These are phyloP conservation scores for Alternaria burnsii DNA, from an alignment of 2,329 filamentous ascomycete genomes.

Conservation along the genomic window DNA sequence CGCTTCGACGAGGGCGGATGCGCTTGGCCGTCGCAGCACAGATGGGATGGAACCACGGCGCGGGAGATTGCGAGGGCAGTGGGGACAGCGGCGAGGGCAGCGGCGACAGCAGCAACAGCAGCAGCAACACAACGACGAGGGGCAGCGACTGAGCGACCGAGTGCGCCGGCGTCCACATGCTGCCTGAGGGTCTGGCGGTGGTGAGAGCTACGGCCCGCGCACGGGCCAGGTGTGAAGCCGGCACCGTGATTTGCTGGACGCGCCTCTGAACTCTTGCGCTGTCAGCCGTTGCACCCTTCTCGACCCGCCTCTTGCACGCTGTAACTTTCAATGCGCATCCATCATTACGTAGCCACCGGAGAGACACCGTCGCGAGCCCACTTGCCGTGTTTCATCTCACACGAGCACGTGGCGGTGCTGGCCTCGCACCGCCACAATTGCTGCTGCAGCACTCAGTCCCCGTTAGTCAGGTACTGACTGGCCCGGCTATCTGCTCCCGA, in stretches of 20 bases:
- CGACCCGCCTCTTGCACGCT: slow-evolving; percentile 1
- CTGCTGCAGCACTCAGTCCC: neutral
- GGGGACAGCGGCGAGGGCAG: neutral
- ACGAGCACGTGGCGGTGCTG: slow-evolving; percentile 16
- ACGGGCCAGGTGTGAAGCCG: slow-evolving; percentile 2
- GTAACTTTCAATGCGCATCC: slow-evolving; percentile 1
- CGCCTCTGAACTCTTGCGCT: neutral
- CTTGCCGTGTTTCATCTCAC: slow-evolving; percentile 10
- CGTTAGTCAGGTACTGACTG: slow-evolving; percentile 8
- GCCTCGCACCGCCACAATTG: neutral
- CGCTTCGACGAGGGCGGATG: slow-evolving; percentile 25
- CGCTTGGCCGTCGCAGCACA: slow-evolving; percentile 26
- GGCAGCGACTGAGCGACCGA: slow-evolving; percentile 3
- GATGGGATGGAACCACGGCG: slow-evolving; percentile 17
- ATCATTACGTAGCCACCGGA: neutral
- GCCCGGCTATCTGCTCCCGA: neutral
- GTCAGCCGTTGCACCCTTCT: slow-evolving; percentile 13
- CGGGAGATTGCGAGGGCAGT: slow-evolving; percentile 6
- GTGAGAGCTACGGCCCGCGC: slow-evolving; percentile 7
- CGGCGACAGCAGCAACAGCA: no score
- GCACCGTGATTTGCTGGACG: slow-evolving; percentile 15
- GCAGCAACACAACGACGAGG: slow-evolving; percentile 2
- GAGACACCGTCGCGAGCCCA: neutral
- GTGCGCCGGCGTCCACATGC: slow-evolving; percentile 11
- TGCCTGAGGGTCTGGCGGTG: slow-evolving; percentile 10